phyloP scores from a whole-genome alignment of 768 basidiomycete genomes.

The Lentinus brumalis region DNA sequence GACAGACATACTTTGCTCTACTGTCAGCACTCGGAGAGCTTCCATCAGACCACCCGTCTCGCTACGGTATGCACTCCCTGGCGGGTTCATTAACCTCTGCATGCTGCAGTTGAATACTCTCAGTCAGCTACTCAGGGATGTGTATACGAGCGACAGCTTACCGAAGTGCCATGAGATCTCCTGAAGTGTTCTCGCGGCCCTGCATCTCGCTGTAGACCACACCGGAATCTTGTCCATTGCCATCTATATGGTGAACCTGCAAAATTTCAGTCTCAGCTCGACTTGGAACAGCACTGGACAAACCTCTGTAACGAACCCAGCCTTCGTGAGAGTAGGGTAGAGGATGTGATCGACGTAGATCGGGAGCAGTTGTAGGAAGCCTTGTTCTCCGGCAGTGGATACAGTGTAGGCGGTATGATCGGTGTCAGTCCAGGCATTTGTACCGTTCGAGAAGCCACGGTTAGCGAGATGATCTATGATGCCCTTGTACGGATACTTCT shows the following conservation, averaged over 20 bases:
- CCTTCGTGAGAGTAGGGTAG: constrained; percentile 91
- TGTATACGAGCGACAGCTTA: constrained; percentile 36
- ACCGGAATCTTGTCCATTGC: constrained; percentile 87
- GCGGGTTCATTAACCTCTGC: constrained; percentile 80
- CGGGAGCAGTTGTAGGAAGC: constrained; percentile 81
- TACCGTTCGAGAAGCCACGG: constrained; percentile 87
- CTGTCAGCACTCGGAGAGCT: constrained; percentile 79
- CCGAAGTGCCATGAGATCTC: constrained; percentile 88
- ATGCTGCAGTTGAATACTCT: constrained; percentile 43
- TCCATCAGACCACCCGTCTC: constrained; percentile 98
- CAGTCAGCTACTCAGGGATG: neutral
- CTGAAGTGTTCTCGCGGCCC: constrained; percentile 90
- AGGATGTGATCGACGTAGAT: constrained; percentile 96
- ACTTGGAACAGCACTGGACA: neutral
- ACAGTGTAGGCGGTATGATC: constrained; percentile 97
- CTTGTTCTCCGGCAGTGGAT: constrained; percentile 92
- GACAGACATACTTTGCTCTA: constrained; percentile 75
- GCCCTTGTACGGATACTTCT: constrained; percentile 95
- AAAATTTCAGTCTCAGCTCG: neutral
- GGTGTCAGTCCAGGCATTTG: constrained; percentile 97
- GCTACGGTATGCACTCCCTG: constrained; percentile 86
- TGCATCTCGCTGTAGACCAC: constrained; percentile 99
- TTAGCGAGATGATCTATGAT: constrained; percentile 95
- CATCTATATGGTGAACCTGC: constrained; percentile 93
- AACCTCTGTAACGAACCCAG: constrained; percentile 71